Evolutionary conservation across 1,284 basidiomycete genomes (phyloP).

Genomic region (Trichosporon faecale): DNA sequence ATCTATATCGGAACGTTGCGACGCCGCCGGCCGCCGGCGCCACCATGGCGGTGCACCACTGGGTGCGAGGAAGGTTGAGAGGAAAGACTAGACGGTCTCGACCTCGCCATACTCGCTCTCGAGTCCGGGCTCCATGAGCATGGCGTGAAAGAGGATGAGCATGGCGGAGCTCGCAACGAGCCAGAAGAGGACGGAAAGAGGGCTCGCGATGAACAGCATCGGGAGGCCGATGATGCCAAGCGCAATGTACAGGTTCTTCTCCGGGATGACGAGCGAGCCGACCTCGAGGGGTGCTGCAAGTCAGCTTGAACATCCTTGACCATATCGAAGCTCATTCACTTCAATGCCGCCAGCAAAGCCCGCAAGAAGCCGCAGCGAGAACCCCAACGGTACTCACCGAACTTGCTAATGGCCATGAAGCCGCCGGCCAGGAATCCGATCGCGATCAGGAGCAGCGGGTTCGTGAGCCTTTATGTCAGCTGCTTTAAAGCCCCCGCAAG

Average conservation of each 20-base stretch:
- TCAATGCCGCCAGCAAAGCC: too few species aligned
- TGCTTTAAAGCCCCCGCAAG: constrained; percentile 17
- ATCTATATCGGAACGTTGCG: neutral
- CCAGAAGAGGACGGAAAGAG: constrained; percentile 53
- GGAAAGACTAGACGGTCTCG: constrained; percentile 35
- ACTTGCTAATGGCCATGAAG: constrained; percentile 84
- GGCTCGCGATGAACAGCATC: constrained; percentile 50
- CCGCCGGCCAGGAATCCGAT: constrained; percentile 87
- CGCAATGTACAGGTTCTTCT: constrained; percentile 63
- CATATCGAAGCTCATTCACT: too few species aligned
- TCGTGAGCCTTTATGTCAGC: constrained; percentile 58
- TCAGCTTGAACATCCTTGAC: neutral
- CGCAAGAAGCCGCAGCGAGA: neutral
- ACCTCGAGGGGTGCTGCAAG: constrained; percentile 44
- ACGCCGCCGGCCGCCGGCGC: too few species aligned
- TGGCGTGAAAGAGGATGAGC: constrained; percentile 56
- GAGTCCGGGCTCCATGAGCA: constrained; percentile 58
- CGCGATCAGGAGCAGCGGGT: constrained; percentile 74
- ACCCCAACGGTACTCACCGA: constrained; percentile 61
- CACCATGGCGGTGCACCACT: neutral
- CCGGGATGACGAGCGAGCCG: constrained; percentile 51
- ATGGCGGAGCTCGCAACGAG: constrained; percentile 50
- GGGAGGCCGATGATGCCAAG: constrained; percentile 52
- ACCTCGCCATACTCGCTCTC: constrained; percentile 47
- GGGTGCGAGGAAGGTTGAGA: neutral